Base-by-base conservation (phyloP, 129 eudicot species). In the Cynara cardunculus region DNA sequence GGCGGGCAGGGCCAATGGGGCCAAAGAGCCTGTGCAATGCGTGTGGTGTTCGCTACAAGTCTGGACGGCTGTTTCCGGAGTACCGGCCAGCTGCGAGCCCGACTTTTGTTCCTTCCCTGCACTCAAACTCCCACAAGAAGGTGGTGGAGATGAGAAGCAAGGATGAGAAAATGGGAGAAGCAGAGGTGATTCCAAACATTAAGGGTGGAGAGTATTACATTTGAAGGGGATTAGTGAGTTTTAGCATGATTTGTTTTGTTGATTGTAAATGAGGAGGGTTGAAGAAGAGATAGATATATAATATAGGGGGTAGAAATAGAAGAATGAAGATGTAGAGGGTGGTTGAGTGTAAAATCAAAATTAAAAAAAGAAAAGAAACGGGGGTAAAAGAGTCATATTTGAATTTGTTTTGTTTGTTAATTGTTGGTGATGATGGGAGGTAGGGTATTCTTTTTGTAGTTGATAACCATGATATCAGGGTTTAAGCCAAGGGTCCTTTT, bases 41-140 rank as follows among this genome's bases (percentile, higher is more conserved):
- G 0, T 95, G 99, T 77, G 99, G 99, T 62, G 99, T 95, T 65
- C 99, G 99, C 25, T 92, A 92, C 90, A 95, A 95, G 82, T 92
- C 97, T 0, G 99, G 99, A 30, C 65, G 99, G 37, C 84, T 95
- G 66, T 92, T 84, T 87, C 99, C 99, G 0, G 99, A 95, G 91
- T 95, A 95, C 77, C 91, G 99, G 11, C 99, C 99, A 1, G 99
- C 99, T 26, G 99, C 97, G 30, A 95, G 99, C 37, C 99, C 99
- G 0, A 92, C 99, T 8, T 95, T 92, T 69, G 88, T 89, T 35
- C 94, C 97, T 14, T 80, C 97, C 0, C 7, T 95, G 81, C 99
- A 95, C 90, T 95, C 99, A 11, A 95, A 95, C 78, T 95, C 99
- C 21, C 99, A 95, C 86, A 95, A 92, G 93, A 95, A 91, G 84